Percentiles rank a stretch among this genome's conserved stretches.
Conservation (phyloP, 108 stramenopile genomes). For the Fistulifera solaris region DNA sequence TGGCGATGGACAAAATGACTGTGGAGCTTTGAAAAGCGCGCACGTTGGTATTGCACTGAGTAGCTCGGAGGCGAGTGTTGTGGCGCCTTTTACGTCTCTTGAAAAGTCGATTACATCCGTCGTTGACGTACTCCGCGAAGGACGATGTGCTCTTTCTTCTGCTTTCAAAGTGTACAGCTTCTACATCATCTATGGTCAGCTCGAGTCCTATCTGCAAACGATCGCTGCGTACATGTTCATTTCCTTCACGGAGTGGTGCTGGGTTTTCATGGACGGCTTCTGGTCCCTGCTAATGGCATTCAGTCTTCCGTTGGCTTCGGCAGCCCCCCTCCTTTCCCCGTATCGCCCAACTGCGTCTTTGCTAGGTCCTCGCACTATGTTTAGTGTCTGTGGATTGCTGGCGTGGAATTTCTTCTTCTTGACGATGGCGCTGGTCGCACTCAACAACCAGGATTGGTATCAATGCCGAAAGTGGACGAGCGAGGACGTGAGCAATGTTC, state of each 20-base stretch:
- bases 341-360: constrained; percentile 57
- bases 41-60: constrained; percentile 63
- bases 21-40: constrained; percentile 54
- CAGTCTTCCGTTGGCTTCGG: constrained; percentile 37
- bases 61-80: constrained; percentile 57
- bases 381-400: constrained; percentile 34
- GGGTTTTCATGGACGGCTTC: constrained; percentile 54
- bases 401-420: constrained; percentile 41
- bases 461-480: constrained; percentile 50
- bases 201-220: constrained; percentile 46
- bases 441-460: constrained; percentile 50
- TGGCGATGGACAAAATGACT: constrained; percentile 71
- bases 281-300: constrained; percentile 54
- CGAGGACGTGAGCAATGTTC: constrained; percentile 25
- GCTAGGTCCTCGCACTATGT: constrained; percentile 44
- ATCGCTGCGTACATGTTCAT: constrained; percentile 37
- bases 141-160: constrained; percentile 52
- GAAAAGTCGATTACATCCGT: constrained; percentile 53
- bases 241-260: constrained; percentile 51
- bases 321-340: constrained; percentile 33
- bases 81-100: constrained; percentile 61
- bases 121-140: constrained; percentile 49
- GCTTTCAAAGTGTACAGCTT: constrained; percentile 53
- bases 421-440: constrained; percentile 26
- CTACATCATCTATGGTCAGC: constrained; percentile 69